Conservation (phyloP, 208 protist genomes). For the Phytomonas sp. region DNA sequence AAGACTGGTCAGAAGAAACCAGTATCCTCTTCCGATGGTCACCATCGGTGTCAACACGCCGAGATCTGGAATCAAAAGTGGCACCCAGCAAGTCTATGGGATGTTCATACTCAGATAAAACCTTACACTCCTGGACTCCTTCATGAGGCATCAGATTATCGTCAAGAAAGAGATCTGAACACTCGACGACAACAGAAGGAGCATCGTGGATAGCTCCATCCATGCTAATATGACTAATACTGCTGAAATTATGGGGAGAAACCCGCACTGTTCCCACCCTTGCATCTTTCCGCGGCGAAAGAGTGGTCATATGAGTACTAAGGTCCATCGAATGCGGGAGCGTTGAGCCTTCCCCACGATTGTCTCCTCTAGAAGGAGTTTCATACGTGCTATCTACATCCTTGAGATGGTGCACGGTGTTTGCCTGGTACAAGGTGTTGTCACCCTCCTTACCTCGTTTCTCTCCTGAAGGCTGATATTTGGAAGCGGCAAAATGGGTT, state of each 20-base stretch:
- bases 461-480: neutral
- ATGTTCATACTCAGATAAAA: neutral
- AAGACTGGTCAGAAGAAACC: neutral
- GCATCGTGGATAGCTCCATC: neutral
- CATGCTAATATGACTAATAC: conserved; percentile 28
- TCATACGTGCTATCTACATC: neutral
- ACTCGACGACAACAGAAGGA: neutral
- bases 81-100: neutral
- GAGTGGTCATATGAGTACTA: neutral
- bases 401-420: neutral
- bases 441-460: neutral
- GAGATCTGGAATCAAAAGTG: neutral
- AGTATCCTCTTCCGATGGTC: neutral
- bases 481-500: neutral
- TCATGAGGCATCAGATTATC: neutral
- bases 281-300: neutral
- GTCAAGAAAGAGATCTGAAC: neutral
- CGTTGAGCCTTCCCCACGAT: neutral
- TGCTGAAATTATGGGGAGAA: conserved; percentile 24
- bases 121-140: neutral
- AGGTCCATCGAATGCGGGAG: neutral
- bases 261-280: conserved; percentile 5
- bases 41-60: neutral
- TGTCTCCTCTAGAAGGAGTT: neutral
- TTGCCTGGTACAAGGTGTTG: neutral